Base-by-base conservation (phyloP, 768 basidiomycete species). In the Kwoniella europaea region DNA sequence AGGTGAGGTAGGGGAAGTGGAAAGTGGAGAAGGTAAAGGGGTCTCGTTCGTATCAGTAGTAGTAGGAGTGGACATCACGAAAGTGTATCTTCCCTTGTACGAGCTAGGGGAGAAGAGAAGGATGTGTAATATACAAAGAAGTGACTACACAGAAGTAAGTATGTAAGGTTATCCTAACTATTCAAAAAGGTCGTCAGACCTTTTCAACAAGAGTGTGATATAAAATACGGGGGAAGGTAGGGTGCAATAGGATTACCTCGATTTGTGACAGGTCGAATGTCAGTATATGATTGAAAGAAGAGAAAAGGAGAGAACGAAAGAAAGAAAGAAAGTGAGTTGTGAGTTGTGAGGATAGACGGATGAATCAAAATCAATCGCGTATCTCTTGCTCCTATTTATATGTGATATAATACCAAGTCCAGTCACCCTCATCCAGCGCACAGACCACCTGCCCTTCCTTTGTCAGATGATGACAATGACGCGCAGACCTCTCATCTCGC, bases 341-440 rank as follows among this genome's bases (percentile, higher is more conserved):
- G 54, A 69, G 50, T 41, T 27, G 27, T 27, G 29, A 58, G 60
- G 35, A 35, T 43, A 41, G 63, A 57, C 27, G 41, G n/a, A 15
- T 15, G 46, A 35, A 4, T 35, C 4, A 35, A 69, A 71, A 71
- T 71, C 71, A 71, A 29, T 41, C 71, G 66, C 71, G 69, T 46
- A 20, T 35, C n/a, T 60, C 52, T 50, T 3, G 20, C 16, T 35
- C 10, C 18, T 53, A 43, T 58, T 57, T 46, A 60, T 67, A 46
- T 42, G 4, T 42, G 35, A 29, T 64, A 20, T 16, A 6, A 10
- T 52, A 64, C 41, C 15, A 24, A 29, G 54, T n/a, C 20, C 53
- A 35, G 54, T 24, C 65, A 62, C 60, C 29, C 43, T 62, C n/a
- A n/a, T 13, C 22, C 24, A 27, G 24, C 44, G 65, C 65, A 67